Evolutionary conservation across 2,329 filamentous ascomycete genomes (phyloP).

Genomic region (Phialocephala subalpina): DNA sequence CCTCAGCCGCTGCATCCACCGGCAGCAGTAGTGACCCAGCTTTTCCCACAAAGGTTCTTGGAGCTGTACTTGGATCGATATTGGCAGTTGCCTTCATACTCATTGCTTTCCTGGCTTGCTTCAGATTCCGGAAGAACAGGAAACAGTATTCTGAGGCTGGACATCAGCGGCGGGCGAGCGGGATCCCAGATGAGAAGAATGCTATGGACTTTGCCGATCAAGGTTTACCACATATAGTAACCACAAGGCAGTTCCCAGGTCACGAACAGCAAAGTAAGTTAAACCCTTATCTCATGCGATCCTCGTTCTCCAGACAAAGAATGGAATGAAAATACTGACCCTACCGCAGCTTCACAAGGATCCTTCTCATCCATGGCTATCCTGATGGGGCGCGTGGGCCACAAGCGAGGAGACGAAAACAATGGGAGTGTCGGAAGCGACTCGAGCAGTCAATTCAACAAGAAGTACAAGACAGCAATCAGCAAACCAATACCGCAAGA

Average conservation of each 20-base stretch:
- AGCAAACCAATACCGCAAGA: constrained; percentile 66
- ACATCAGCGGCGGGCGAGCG: constrained; percentile 53
- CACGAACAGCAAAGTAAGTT: constrained; percentile 52
- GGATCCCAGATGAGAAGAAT: constrained; percentile 64
- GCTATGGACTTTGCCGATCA: constrained; percentile 56
- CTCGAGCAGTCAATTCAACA: constrained; percentile 60
- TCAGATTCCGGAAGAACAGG: constrained; percentile 67
- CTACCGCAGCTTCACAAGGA: constrained; percentile 55
- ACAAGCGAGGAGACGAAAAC: constrained; percentile 52
- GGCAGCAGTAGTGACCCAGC: constrained; percentile 42
- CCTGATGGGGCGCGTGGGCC: constrained; percentile 67
- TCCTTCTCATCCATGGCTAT: constrained; percentile 72
- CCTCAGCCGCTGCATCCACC: constrained; percentile 35
- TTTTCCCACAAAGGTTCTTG: constrained; percentile 70
- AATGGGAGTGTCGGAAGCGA: constrained; percentile 60
- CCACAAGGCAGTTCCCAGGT: constrained; percentile 48
- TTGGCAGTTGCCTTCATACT: constrained; percentile 67
- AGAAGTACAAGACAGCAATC: constrained; percentile 68
- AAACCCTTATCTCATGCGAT: too few relatives aligned
- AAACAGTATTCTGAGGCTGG: constrained; percentile 58
- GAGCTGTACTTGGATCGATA: constrained; percentile 83
- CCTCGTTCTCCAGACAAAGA: too few relatives aligned
- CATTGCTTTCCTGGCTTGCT: constrained; percentile 68
- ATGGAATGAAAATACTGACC: background rate
- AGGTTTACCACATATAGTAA: constrained; percentile 47